A percentile compares a stretch with the other conserved stretches of the same genome.
phyloP scores from a whole-genome alignment of 495 filamentous ascomycete genomes.

The Penicillium parvum region DNA sequence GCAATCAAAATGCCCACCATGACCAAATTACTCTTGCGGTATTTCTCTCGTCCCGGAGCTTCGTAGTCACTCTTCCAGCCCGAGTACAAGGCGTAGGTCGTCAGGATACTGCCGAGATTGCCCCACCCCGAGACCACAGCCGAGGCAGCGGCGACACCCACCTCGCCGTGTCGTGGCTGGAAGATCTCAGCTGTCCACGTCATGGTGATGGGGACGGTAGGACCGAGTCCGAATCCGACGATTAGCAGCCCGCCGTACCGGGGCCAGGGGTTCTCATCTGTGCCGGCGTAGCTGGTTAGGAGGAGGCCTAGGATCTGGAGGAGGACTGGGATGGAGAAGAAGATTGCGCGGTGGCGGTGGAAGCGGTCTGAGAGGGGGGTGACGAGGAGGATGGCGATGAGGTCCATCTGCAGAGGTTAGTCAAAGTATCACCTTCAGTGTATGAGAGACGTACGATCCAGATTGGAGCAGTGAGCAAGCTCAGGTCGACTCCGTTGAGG shows the following conservation, averaged over 20 bases:
- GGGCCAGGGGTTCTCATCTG: slow-evolving; percentile 65
- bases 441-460: slow-evolving; percentile 64
- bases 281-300: slow-evolving; percentile 69
- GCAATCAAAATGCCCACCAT: slow-evolving; percentile 82
- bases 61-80: slow-evolving; percentile 74
- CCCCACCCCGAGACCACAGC: slow-evolving; percentile 83
- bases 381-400: slow-evolving; percentile 80
- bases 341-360: slow-evolving; percentile 74
- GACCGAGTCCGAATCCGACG: slow-evolving; percentile 86
- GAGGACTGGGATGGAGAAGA: slow-evolving; percentile 69
- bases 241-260: slow-evolving; percentile 86
- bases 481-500: slow-evolving; percentile 70
- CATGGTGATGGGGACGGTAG: slow-evolving; percentile 90
- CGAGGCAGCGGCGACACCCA: slow-evolving; percentile 84
- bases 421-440: neutral
- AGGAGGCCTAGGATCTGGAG: slow-evolving; percentile 83
- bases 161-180: slow-evolving; percentile 82
- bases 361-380: slow-evolving; percentile 86
- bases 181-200: slow-evolving; percentile 91
- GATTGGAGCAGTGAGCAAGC: slow-evolving; percentile 81
- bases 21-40: slow-evolving; percentile 75
- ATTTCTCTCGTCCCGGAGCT: slow-evolving; percentile 61
- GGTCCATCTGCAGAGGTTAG: slow-evolving; percentile 59
- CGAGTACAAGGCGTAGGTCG: slow-evolving; percentile 83
- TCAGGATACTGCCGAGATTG: slow-evolving; percentile 78